These are phyloP conservation scores for Nemania diffusa DNA, from an alignment of 2,329 filamentous ascomycete genomes.

Conservation along the genomic window DNA sequence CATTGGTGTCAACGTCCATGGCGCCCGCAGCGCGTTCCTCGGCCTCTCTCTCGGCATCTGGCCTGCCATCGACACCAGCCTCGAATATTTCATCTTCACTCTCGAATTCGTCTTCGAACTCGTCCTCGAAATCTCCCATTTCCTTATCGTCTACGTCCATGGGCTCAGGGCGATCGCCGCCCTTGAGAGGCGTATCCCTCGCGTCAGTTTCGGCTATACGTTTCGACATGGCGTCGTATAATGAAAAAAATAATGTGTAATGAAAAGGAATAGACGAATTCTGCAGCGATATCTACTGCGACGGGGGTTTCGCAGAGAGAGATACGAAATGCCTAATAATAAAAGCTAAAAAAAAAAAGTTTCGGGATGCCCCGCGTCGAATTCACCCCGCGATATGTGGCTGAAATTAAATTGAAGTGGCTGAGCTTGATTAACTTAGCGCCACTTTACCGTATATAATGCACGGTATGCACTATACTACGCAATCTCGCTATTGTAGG, in stretches of 20 bases:
- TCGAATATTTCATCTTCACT: slow-evolving; percentile 91
- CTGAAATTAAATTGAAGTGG: slow-evolving; percentile 24
- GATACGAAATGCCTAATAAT: slow-evolving; percentile 13
- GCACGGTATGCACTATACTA: not conserved
- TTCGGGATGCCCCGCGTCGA: slow-evolving; percentile 42
- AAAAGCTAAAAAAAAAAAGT: too few relatives aligned
- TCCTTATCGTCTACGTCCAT: slow-evolving; percentile 73
- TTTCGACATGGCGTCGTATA: slow-evolving; percentile 65
- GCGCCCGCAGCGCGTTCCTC: slow-evolving; percentile 80
- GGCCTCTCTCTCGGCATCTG: slow-evolving; percentile 90
- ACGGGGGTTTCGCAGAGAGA: not conserved
- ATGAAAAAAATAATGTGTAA: not conserved
- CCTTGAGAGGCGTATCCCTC: slow-evolving; percentile 65
- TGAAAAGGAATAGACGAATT: not conserved
- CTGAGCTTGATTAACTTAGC: not conserved
- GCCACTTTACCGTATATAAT: not conserved
- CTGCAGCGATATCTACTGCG: not conserved
- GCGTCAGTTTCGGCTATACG: slow-evolving; percentile 63
- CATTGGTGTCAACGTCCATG: slow-evolving; percentile 87
- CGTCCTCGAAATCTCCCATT: slow-evolving; percentile 90
- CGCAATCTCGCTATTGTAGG: too few relatives aligned
- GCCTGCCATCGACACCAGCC: slow-evolving; percentile 90
- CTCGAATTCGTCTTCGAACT: slow-evolving; percentile 93
- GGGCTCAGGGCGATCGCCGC: slow-evolving; percentile 68
- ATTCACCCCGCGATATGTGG: slow-evolving; percentile 43